phyloP scores from a whole-genome alignment of 139 green algal species.

The Volvox africanus region DNA sequence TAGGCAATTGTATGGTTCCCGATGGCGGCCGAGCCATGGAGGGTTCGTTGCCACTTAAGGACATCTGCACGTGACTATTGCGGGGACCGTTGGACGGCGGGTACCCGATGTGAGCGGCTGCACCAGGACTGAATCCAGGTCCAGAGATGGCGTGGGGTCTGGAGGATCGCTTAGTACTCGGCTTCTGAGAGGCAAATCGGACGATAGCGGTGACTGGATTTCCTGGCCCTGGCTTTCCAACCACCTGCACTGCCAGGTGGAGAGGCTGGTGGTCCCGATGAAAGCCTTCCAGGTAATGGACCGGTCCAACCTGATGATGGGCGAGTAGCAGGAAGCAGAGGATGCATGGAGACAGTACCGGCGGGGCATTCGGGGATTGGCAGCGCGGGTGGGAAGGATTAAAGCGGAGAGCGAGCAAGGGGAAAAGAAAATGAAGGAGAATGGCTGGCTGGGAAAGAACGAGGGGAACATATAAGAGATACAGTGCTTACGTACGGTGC shows the following conservation, averaged over 20 bases:
- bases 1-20: too few species aligned
- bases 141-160: background rate
- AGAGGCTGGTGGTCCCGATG: slow-evolving; percentile 5
- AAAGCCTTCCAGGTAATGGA: slow-evolving; percentile 8
- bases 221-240: slow-evolving; percentile 16
- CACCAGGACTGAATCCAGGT: too few species aligned
- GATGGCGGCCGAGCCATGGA: background rate
- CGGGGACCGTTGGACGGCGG: background rate
- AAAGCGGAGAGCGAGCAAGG: background rate
- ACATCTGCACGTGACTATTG: background rate
- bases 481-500: too few species aligned
- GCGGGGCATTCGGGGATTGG: too few species aligned
- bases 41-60: background rate
- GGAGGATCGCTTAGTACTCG: too few species aligned
- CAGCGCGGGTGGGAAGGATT: too few species aligned
- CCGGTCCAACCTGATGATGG: slow-evolving; percentile 2
- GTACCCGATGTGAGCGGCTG: background rate
- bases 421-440: background rate
- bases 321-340: background rate
- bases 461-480: background rate
- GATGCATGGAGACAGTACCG: background rate
- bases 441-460: too few species aligned
- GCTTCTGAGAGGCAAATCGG: background rate
- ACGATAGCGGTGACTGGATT: slow-evolving; percentile 7
- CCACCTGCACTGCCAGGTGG: slow-evolving; percentile 20